Conservation (phyloP, 176 grass and related monocot species). For the Aegilops bicornis region DNA sequence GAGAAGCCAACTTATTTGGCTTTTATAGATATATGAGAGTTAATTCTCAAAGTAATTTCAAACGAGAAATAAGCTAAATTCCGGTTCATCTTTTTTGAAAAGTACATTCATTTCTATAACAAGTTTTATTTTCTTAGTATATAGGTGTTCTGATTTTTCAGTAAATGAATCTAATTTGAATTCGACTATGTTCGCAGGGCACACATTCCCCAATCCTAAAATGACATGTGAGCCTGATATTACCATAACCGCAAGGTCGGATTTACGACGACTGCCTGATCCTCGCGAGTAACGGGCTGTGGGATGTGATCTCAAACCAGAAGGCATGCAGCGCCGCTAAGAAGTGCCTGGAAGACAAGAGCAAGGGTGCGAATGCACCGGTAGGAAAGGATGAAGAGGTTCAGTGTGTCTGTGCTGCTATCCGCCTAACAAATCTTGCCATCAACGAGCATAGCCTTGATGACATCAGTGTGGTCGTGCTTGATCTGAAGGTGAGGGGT, state of each 20-base stretch:
- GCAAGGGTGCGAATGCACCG: background rate
- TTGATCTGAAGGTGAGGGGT: conserved; percentile 46
- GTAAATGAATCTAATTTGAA: background rate
- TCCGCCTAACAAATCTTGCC: conserved; percentile 52
- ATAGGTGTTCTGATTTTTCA: background rate
- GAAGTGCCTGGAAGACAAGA: conserved; percentile 50
- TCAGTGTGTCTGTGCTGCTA: conserved; percentile 47
- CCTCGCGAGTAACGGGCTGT: conserved; percentile 72
- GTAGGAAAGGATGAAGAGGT: conserved; percentile 19
- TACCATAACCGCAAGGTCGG: conserved; percentile 29
- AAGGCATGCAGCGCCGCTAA: conserved; percentile 48
- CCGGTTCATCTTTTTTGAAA: too few relatives aligned
- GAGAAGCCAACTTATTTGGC: background rate
- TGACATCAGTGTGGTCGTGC: conserved; percentile 67
- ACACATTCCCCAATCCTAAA: conserved; percentile 55
- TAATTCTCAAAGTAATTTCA: background rate
- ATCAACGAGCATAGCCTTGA: conserved; percentile 44
- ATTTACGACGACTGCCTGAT: conserved; percentile 56
- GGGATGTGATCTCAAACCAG: conserved; percentile 68
- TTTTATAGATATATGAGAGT: background rate
- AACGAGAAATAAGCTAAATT: background rate
- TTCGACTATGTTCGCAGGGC: conserved; percentile 26
- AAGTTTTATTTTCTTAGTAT: background rate
- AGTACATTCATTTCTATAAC: background rate
- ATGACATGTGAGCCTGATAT: conserved; percentile 70